A percentile compares a stretch with the other conserved stretches of the same genome.
Evolutionary conservation across 1,284 basidiomycete species (phyloP).

Genomic region (Austropuccinia psidii): DNA sequence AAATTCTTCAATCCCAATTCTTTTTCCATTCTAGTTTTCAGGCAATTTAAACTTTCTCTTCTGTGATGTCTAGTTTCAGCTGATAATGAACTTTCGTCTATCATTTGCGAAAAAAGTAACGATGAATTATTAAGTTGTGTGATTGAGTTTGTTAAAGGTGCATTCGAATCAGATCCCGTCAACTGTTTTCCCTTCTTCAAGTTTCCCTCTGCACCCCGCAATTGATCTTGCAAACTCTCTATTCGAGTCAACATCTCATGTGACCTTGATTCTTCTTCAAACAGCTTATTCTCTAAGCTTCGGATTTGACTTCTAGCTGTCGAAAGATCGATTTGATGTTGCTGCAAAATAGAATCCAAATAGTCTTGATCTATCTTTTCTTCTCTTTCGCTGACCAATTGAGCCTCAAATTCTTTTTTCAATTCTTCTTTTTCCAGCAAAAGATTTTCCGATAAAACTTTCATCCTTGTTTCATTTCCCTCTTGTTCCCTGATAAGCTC

Average conservation of each 20-base stretch:
- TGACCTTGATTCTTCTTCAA: constrained; percentile 34
- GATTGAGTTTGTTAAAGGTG: not conserved
- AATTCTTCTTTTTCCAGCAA: not conserved
- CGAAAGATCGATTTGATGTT: constrained; percentile 36
- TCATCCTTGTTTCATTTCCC: not conserved
- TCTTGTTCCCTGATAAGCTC: not conserved
- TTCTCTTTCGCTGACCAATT: not conserved
- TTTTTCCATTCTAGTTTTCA: constrained; percentile 32
- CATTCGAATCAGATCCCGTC: too few relatives aligned
- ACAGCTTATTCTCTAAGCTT: constrained; percentile 24
- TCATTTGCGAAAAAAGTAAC: constrained; percentile 26
- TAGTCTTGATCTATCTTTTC: constrained; percentile 24
- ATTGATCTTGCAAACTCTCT: constrained; percentile 27
- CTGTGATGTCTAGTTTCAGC: constrained; percentile 16
- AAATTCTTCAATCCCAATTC: constrained; percentile 17
- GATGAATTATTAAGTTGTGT: too few relatives aligned
- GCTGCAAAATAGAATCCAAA: constrained; percentile 32
- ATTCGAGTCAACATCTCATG: constrained; percentile 36
- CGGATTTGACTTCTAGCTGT: constrained; percentile 35
- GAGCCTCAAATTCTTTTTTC: not conserved
- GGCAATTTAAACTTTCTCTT: constrained; percentile 21
- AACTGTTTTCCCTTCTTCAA: constrained; percentile 3
- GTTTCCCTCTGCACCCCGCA: constrained; percentile 27
- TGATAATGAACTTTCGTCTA: constrained; percentile 29
- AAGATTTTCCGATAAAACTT: constrained; percentile 9